Evolutionary conservation across 805 yeast genomes (phyloP), one percentile per base, ranked within the genome.

Genomic region (Saturnispora besseyi): DNA sequence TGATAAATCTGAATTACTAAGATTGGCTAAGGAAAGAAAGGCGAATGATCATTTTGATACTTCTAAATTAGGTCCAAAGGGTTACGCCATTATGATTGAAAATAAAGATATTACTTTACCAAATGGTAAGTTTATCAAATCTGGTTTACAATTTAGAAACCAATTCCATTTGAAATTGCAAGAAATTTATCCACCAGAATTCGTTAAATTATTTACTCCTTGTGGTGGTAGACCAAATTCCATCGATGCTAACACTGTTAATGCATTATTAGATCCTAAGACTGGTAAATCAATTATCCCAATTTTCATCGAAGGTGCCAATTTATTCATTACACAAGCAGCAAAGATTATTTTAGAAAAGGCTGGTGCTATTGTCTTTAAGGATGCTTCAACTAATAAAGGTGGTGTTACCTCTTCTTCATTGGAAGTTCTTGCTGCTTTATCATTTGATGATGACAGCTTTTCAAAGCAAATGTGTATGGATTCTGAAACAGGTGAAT

Each of bases 161-260:
- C 76, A 80, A 38, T 91, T 86, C 82, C 99, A 91, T 65, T 74
- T 87, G 57, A 78, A 81, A 57, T 65, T 84, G 52, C 77, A 79
- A 54, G 81, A 84, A 53, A 76, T 76, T 53, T 80, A 79, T 60
- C 79, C 78, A 38, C 51, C 57, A 26, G 76, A 78, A 42, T 75
- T 76, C 31, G 75, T 89, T 53, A 89, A 88, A 60, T 72, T 91
- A 62, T 90, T 93, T 69, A 97, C 90, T 41, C 99, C 99, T 51
- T 91, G 99, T 70, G 99, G 99, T 68, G 99, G 99, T 59, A 84
- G 99, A 70, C 99, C 99, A 53, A 91, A 87, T 59, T 95, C 98
- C 21, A 82, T 91, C 65, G 95, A 90, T 66, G 80, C 90, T 55
- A 83, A 81, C 66, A 93, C 86, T 61, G 93, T 90, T 52, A 71